These are phyloP conservation scores for Sugiyamaella boreocaroliniensis DNA, from an alignment of 805 yeast genomes.

Conservation along the genomic window DNA sequence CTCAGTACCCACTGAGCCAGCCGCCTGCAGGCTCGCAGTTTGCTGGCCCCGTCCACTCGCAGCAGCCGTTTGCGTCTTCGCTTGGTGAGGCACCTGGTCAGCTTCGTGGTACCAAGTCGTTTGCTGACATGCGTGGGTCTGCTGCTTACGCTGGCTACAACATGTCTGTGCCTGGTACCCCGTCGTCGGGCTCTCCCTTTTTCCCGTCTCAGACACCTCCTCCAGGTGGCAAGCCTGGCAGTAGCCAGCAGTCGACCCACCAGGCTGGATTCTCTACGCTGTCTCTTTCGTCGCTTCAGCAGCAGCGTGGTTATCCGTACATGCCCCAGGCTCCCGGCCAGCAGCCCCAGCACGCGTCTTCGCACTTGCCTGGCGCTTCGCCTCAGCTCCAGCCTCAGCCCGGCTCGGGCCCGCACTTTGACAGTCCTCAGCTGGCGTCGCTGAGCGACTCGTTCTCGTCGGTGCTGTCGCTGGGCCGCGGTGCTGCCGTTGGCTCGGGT, in stretches of 20 bases:
- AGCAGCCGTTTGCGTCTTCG: slow-evolving; percentile 2
- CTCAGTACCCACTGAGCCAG: slow-evolving; percentile 11
- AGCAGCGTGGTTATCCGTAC: slow-evolving; percentile 13
- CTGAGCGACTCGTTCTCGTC: slow-evolving; percentile 19
- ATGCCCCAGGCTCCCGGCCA: slow-evolving; percentile 6
- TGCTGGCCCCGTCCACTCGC: neutral
- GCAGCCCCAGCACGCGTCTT: slow-evolving; percentile 5
- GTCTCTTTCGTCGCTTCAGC: slow-evolving; percentile 3
- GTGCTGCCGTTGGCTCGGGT: neutral
- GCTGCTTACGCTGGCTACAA: slow-evolving; percentile 13
- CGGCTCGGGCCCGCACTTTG: slow-evolving; percentile 1
- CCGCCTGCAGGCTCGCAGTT: neutral
- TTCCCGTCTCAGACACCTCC: slow-evolving; percentile 24
- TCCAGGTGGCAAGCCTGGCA: slow-evolving; percentile 9
- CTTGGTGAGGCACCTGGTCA: slow-evolving; percentile 6
- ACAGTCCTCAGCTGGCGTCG: slow-evolving; percentile 6
- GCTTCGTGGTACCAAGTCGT: slow-evolving; percentile 30
- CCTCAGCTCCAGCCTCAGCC: neutral
- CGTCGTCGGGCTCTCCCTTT: slow-evolving; percentile 19
- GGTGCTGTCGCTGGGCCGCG: slow-evolving; percentile 15
- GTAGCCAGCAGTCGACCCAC: slow-evolving; percentile 15
- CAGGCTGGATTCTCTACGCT: slow-evolving; percentile 26
- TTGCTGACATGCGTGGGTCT: slow-evolving; percentile 29
- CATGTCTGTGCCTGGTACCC: slow-evolving; percentile 20
- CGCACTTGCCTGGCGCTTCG: slow-evolving; percentile 4